Percentiles rank a stretch among this genome's conserved stretches.
Evolutionary conservation across 306 rosid species (phyloP).

Genomic region (Astragalus membranaceus): DNA sequence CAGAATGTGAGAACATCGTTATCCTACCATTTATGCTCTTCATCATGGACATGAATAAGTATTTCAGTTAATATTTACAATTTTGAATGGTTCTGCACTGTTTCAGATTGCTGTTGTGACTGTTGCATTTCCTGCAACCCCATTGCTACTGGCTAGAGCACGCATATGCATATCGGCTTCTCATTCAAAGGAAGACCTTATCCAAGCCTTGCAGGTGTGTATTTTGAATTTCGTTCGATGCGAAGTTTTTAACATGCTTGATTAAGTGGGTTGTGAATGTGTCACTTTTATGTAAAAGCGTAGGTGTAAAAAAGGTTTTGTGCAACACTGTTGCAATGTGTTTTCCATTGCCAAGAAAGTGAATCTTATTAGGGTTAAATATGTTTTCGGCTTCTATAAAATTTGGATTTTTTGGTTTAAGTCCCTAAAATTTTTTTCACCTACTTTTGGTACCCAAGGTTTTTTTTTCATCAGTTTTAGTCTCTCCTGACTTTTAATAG

Average conservation of each 20-base stretch:
- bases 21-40: neutral
- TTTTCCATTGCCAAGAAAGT: neutral
- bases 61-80: neutral
- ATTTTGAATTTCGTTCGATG: neutral
- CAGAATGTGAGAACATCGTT: slow-evolving; percentile 54
- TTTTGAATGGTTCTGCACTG: neutral
- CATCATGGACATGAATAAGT: neutral
- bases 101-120: slow-evolving; percentile 84
- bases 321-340: neutral
- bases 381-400: too few relatives aligned
- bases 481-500: too few relatives aligned
- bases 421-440: too few relatives aligned
- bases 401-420: too few relatives aligned
- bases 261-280: neutral
- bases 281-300: neutral
- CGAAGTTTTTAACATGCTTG: neutral
- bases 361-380: neutral
- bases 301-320: neutral
- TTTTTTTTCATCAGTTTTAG: too few relatives aligned
- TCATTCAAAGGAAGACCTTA: slow-evolving; percentile 80
- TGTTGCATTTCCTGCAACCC: slow-evolving; percentile 93
- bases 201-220: slow-evolving; percentile 69
- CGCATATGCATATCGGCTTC: slow-evolving; percentile 94
- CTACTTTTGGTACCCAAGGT: too few relatives aligned
- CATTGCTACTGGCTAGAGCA: slow-evolving; percentile 79